These are phyloP conservation scores for Cercophora scortea DNA, from an alignment of 495 filamentous ascomycete genomes.

Conservation along the genomic window DNA sequence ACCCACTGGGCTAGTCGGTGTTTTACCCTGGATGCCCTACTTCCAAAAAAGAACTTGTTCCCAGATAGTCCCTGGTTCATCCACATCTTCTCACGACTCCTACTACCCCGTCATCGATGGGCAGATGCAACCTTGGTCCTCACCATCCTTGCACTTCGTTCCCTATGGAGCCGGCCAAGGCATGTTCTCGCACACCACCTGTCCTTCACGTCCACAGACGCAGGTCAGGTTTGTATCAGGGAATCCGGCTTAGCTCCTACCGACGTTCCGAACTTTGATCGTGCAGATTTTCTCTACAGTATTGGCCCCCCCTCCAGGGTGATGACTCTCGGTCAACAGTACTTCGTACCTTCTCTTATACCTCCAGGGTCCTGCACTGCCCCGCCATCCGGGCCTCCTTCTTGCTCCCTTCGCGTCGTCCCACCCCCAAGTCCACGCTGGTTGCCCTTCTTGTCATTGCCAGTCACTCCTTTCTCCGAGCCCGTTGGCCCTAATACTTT, in stretches of 20 bases:
- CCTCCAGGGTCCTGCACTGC: conserved; percentile 38
- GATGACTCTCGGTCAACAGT: conserved; percentile 23
- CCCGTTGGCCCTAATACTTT: conserved; percentile 13
- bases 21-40: conserved; percentile 17
- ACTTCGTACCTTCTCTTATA: conserved; percentile 34
- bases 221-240: conserved; percentile 42
- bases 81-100: conserved; percentile 10
- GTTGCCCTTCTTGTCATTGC: conserved; percentile 27
- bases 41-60: conserved; percentile 10
- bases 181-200: conserved; percentile 36
- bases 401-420: conserved; percentile 28
- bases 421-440: conserved; percentile 24
- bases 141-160: conserved; percentile 27
- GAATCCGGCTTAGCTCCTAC: conserved; percentile 46
- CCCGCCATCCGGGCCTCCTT: conserved; percentile 30
- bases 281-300: conserved; percentile 23
- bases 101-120: conserved; percentile 31
- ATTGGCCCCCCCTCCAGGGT: conserved; percentile 26
- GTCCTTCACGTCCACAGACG: conserved; percentile 36
- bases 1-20: conserved; percentile 4
- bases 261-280: conserved; percentile 40
- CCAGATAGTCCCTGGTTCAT: conserved; percentile 16
- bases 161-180: conserved; percentile 37
- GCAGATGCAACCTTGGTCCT: conserved; percentile 35
- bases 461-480: conserved; percentile 39